These are phyloP conservation scores for Claviceps paspali DNA, from an alignment of 2,329 filamentous ascomycete species.

Conservation along the genomic window DNA sequence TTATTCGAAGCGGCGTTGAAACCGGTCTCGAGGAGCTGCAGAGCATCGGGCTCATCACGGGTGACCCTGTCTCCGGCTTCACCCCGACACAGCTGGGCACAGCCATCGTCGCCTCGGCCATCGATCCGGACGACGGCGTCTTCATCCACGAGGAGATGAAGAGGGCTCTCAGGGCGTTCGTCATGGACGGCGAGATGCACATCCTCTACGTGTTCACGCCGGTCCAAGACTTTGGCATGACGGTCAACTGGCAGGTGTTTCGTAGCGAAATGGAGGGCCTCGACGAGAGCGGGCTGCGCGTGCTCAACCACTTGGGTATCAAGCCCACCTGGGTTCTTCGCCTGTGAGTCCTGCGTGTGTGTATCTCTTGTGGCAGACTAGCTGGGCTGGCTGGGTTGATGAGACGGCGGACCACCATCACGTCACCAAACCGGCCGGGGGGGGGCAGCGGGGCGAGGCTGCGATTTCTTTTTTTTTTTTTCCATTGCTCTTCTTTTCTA, in stretches of 20 bases:
- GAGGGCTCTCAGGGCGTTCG: conserved; percentile 54
- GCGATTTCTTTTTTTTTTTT: background rate
- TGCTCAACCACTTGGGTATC: conserved; percentile 52
- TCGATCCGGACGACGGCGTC: conserved; percentile 60
- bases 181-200: conserved; percentile 71
- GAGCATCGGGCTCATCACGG: conserved; percentile 36
- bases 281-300: conserved; percentile 56
- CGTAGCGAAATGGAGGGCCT: conserved; percentile 54
- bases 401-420: too few species aligned
- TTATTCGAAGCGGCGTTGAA: conserved; percentile 39
- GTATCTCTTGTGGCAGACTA: background rate
- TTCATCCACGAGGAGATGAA: conserved; percentile 57
- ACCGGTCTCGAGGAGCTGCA: conserved; percentile 43
- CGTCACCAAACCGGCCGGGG: too few species aligned
- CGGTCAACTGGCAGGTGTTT: conserved; percentile 59
- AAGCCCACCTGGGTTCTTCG: conserved; percentile 51
- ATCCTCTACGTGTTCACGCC: conserved; percentile 66
- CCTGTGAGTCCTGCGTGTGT: conserved; percentile 33
- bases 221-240: conserved; percentile 39
- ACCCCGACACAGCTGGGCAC: conserved; percentile 49
- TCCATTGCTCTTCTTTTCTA: background rate
- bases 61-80: conserved; percentile 35
- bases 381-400: too few species aligned
- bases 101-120: conserved; percentile 56
- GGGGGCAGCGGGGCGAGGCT: too few species aligned